Evolutionary conservation across 2,329 filamentous ascomycete genomes (phyloP).

Genomic region (Exophiala lecanii-corni): DNA sequence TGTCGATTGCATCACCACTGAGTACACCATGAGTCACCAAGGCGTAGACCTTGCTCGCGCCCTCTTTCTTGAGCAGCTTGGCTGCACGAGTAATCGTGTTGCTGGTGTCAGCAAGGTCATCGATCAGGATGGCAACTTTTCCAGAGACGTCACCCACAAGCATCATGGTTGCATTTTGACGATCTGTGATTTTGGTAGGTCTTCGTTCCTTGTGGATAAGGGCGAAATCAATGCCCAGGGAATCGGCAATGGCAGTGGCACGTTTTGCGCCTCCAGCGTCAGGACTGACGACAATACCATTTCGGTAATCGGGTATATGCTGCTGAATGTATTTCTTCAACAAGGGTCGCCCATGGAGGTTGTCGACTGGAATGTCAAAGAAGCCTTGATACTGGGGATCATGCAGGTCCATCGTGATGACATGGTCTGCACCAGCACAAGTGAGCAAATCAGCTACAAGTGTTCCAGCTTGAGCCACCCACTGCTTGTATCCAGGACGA

Average conservation of each 20-base stretch:
- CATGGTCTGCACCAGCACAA: constrained; percentile 91
- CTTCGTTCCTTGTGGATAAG: constrained; percentile 98
- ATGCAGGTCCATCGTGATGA: constrained; percentile 96
- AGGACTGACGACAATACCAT: constrained; percentile 89
- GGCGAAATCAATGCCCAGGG: constrained; percentile 89
- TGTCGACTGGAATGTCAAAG: constrained; percentile 98
- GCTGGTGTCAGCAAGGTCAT: constrained; percentile 91
- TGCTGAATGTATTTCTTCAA: constrained; percentile 66
- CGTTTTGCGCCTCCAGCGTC: constrained; percentile 96
- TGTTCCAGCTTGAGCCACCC: constrained; percentile 95
- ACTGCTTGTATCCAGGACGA: constrained; percentile 93
- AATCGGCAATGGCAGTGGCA: constrained; percentile 90
- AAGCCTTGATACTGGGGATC: constrained; percentile 98
- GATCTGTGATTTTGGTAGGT: constrained; percentile 79
- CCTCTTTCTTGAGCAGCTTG: constrained; percentile 92
- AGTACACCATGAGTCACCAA: constrained; percentile 92
- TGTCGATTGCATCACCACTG: constrained; percentile 88
- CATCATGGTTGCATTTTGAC: constrained; percentile 83
- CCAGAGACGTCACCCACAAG: constrained; percentile 80
- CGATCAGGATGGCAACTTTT: constrained; percentile 81
- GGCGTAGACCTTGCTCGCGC: constrained; percentile 83
- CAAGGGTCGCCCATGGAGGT: constrained; percentile 67
- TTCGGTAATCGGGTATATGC: constrained; percentile 76
- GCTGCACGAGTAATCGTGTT: constrained; percentile 96
- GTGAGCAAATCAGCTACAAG: constrained; percentile 91